Percentiles rank a stretch among this genome's conserved stretches.
Conservation (phyloP, 2,329 filamentous ascomycete species). For the Fusarium paranaense region DNA sequence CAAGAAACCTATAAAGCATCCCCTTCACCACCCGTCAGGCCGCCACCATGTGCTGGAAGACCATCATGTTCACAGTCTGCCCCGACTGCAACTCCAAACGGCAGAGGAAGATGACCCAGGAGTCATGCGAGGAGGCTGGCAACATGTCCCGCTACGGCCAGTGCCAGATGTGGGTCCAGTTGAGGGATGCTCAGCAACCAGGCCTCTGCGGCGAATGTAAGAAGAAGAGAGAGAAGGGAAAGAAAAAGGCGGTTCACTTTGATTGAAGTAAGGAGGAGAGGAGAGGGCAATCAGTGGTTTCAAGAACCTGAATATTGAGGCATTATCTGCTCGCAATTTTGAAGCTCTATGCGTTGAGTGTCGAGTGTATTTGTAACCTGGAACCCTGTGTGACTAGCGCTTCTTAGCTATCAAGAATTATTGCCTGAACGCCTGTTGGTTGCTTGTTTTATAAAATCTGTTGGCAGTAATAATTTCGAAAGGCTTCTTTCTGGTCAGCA, state of each 20-base stretch:
- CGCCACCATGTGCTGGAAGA: background rate
- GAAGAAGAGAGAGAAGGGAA: background rate
- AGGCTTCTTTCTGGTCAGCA: background rate
- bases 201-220: background rate
- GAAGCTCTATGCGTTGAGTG: background rate
- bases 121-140: background rate
- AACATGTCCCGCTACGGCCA: background rate
- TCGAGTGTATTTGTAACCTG: background rate
- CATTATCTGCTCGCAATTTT: background rate
- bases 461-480: background rate
- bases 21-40: too few species aligned
- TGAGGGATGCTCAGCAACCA: background rate
- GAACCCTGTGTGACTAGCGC: fast-evolving
- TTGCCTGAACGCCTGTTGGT: background rate
- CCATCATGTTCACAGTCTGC: background rate
- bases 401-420: background rate
- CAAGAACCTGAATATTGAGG: background rate
- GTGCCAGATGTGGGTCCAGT: background rate
- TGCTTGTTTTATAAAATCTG: background rate
- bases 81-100: background rate
- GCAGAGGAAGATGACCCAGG: background rate
- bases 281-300: background rate
- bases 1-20: background rate
- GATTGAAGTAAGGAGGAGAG: background rate
- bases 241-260: background rate